phyloP scores from a whole-genome alignment of 208 protist species.

The Leishmania tarentolae region DNA sequence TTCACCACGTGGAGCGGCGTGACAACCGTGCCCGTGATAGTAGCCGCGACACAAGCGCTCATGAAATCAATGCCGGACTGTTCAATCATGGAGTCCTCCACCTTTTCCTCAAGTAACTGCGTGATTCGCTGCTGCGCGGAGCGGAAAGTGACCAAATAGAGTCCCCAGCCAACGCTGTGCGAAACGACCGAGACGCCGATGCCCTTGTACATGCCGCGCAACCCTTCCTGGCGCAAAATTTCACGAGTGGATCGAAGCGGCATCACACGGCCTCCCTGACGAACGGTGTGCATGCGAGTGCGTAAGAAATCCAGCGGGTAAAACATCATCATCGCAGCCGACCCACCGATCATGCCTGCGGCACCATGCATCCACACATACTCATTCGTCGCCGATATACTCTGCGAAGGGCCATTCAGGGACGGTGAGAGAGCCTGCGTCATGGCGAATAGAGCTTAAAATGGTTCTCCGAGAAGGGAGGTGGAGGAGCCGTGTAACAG shows the following conservation, averaged over 20 bases:
- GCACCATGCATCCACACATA: conserved; percentile 75
- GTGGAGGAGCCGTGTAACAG: neutral
- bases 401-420: neutral
- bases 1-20: conserved; percentile 83
- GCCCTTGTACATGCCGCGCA: conserved; percentile 80
- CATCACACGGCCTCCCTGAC: conserved; percentile 44
- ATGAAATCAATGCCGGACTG: conserved; percentile 49
- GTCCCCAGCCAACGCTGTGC: conserved; percentile 77
- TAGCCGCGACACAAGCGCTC: conserved; percentile 65
- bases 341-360: conserved; percentile 70
- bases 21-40: conserved; percentile 61
- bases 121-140: conserved; percentile 50
- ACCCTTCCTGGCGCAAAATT: conserved; percentile 64
- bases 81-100: conserved; percentile 12
- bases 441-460: neutral
- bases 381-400: conserved; percentile 19
- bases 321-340: conserved; percentile 71
- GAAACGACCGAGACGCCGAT: conserved; percentile 68
- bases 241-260: conserved; percentile 50
- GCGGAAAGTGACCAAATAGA: conserved; percentile 81
- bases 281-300: conserved; percentile 80
- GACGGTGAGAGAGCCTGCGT: conserved; percentile 1
- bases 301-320: conserved; percentile 88
- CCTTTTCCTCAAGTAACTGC: conserved; percentile 21
- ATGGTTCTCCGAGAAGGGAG: neutral